Conservation (phyloP, 176 grass and related monocot genomes). For the Ampelocalamus luodianensis region DNA sequence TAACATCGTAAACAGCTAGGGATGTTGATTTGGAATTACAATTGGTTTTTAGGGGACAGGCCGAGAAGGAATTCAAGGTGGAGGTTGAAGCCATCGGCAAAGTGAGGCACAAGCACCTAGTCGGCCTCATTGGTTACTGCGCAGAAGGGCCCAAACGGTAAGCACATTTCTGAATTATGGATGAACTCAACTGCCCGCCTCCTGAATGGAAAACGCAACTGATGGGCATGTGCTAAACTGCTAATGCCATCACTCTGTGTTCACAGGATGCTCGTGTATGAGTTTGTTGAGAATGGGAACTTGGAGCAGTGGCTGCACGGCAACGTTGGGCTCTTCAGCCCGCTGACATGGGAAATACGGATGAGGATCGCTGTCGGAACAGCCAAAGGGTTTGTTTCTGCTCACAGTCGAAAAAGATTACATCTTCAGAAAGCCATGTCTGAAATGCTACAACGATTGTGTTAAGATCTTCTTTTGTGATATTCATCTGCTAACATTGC, state of each 20-base stretch:
- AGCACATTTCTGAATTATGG: constrained; percentile 14
- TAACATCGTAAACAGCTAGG: neutral
- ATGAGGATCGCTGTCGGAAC: constrained; percentile 92
- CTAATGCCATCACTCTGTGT: constrained; percentile 20
- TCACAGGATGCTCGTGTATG: constrained; percentile 95
- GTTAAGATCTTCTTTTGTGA: neutral
- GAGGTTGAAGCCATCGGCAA: constrained; percentile 96
- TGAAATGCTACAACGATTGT: neutral
- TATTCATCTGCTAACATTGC: neutral
- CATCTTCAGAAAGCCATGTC: neutral
- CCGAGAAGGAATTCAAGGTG: constrained; percentile 98
- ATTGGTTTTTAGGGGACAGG: constrained; percentile 72
- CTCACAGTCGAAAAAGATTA: neutral
- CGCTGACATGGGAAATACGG: constrained; percentile 80
- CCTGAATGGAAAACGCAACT: neutral
- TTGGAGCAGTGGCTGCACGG: constrained; percentile 97
- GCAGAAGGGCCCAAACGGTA: constrained; percentile 91
- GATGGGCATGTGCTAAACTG: neutral
- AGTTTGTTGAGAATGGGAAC: constrained; percentile 95
- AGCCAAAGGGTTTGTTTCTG: constrained; percentile 83
- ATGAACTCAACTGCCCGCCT: constrained; percentile 17
- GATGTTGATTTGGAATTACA: neutral
- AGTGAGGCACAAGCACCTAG: constrained; percentile 95
- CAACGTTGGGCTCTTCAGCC: constrained; percentile 58
- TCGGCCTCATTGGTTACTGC: constrained; percentile 86